phyloP scores from a whole-genome alignment of 2,329 filamentous ascomycete genomes.

The Periconia sp. region DNA sequence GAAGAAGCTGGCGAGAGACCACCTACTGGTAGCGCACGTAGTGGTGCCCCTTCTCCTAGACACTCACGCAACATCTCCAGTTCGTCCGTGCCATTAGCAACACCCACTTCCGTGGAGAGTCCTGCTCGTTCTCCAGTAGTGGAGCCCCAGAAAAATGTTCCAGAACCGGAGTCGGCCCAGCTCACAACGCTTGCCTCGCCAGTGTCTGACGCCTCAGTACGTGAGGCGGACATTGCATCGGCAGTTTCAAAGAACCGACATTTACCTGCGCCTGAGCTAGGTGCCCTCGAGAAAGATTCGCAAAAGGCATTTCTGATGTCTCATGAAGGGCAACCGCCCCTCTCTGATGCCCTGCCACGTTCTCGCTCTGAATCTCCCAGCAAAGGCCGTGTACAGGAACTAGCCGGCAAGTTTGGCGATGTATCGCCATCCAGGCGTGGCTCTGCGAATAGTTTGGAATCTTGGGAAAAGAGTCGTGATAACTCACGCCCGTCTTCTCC shows the following conservation, averaged over 20 bases:
- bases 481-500: conserved; percentile 39
- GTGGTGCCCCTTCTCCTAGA: conserved; percentile 32
- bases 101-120: conserved; percentile 61
- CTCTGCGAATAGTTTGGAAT: conserved; percentile 45
- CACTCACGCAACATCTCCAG: conserved; percentile 46
- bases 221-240: conserved; percentile 42
- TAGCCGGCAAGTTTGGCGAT: conserved; percentile 54
- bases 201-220: conserved; percentile 26
- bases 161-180: conserved; percentile 52
- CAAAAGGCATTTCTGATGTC: conserved; percentile 40
- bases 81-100: conserved; percentile 49
- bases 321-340: conserved; percentile 29
- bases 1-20: conserved; percentile 53
- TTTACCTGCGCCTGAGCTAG: conserved; percentile 22
- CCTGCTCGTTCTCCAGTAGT: conserved; percentile 62
- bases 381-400: conserved; percentile 54
- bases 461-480: conserved; percentile 43
- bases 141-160: conserved; percentile 47
- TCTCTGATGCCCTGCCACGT: conserved; percentile 31
- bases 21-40: conserved; percentile 32
- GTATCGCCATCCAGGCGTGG: conserved; percentile 49
- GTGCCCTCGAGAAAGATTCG: conserved; percentile 34
- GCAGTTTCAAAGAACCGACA: conserved; percentile 26
- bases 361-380: conserved; percentile 48
- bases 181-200: conserved; percentile 45